Evolutionary conservation across 257 asterid species (phyloP), one percentile per base, ranked within the genome.

Genomic region (Mitragyna speciosa): DNA sequence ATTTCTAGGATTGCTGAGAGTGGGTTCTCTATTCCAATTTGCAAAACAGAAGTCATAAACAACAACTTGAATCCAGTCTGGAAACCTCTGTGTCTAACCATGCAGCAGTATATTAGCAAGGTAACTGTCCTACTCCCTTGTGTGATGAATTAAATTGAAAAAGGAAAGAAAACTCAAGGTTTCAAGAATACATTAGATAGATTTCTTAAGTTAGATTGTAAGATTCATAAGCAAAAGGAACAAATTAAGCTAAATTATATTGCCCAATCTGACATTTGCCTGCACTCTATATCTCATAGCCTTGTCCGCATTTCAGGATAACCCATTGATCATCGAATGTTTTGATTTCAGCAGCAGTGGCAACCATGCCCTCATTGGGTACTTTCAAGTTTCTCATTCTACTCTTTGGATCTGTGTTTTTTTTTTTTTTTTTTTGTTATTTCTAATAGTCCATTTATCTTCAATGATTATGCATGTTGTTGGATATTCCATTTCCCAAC

Each of bases 11-110:
- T 81, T 64, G 80, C 83, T 78, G 98, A 93, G 84, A 79, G 54
- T 58, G 96, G 96, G 68, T 86, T 82, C 64, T 86, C 71, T 66
- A 81, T 90, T 83, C 96, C 95, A 54, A 89, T 92, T 82, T 89
- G 93, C 87, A 93, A 91, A 87, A 90, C 96, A 2, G 95, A 93
- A 86, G 95, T 87, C 80, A 88, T 90, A 84, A 89, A 89, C 86
- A 89, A 92, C 91, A 88, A 93, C 91, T 89, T 92, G 93, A 88
- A 85, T 85, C 97, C 95, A 51, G 68, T 83, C 61, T 92, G 94
- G 93, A 91, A 80, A 88, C 93, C 94, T 12, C 48, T 89, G 30
- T 76, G 87, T 79, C 85, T 91, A 75, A 85, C 91, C 78, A 85
- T 86, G 89, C 89, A 87, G 75, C 93, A 89, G 52, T 89, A 80